Evolutionary conservation across 2,329 filamentous ascomycete species (phyloP).

Genomic region (Trichoderma atrobrunneum): DNA sequence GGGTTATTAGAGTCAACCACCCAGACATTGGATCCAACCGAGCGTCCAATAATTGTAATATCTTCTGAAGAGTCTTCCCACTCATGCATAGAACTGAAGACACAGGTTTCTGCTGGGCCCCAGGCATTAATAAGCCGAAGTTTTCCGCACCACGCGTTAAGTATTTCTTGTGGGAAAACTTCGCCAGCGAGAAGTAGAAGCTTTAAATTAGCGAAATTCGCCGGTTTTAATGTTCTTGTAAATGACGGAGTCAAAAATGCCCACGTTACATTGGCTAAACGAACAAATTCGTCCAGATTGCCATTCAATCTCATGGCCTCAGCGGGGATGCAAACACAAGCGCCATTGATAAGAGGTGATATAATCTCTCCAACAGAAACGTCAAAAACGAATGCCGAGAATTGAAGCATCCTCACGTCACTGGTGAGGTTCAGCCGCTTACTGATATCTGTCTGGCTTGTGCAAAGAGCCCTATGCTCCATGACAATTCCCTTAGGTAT

Average conservation of each 20-base stretch:
- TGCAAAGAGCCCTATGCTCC: slow-evolving; percentile 7
- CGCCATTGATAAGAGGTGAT: slow-evolving; percentile 11
- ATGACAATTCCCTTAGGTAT: slow-evolving; percentile 14
- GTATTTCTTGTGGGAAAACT: neutral
- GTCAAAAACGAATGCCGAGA: slow-evolving; percentile 23
- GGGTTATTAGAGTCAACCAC: slow-evolving; percentile 11
- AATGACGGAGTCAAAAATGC: slow-evolving; percentile 10
- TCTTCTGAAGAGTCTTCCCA: neutral
- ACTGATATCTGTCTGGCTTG: neutral
- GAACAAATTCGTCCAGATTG: neutral
- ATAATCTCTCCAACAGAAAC: slow-evolving; percentile 20
- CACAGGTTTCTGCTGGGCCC: slow-evolving; percentile 16
- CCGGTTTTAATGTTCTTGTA: neutral
- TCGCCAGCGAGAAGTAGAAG: neutral
- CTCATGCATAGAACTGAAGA: slow-evolving; percentile 5
- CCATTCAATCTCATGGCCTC: slow-evolving; percentile 1
- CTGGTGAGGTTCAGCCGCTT: neutral
- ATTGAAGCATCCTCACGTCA: slow-evolving; percentile 15
- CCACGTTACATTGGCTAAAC: neutral
- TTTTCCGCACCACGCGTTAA: neutral
- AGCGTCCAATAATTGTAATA: neutral
- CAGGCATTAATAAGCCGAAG: slow-evolving; percentile 16
- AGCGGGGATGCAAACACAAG: slow-evolving; percentile 21
- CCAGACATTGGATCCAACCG: slow-evolving; percentile 11
- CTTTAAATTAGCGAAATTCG: neutral